Conservation (phyloP, 371 early-diverging fungal genomes). For the Circinella umbellata region DNA sequence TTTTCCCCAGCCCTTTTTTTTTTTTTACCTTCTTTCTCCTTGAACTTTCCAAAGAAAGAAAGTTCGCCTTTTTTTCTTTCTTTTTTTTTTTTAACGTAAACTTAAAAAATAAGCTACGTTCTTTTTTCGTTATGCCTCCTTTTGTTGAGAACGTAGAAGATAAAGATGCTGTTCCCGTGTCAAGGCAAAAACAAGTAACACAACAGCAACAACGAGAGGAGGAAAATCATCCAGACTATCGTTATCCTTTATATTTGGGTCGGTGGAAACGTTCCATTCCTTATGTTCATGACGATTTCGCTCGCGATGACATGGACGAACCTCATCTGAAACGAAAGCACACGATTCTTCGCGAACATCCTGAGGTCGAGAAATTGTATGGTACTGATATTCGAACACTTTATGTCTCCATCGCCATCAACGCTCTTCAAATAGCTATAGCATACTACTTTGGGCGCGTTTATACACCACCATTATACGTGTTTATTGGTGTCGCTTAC, state of each 20-base stretch:
- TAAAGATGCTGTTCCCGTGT: conserved; percentile 14
- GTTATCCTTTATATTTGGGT: conserved; percentile 84
- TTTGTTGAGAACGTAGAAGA: conserved; percentile 29
- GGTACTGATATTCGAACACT: conserved; percentile 85
- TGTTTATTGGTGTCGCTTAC: conserved; percentile 70
- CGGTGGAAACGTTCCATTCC: conserved; percentile 87
- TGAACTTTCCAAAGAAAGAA: neutral
- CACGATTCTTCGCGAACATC: conserved; percentile 85
- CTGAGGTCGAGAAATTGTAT: conserved; percentile 87
- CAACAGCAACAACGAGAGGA: neutral
- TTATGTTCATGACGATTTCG: conserved; percentile 72
- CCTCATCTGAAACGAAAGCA: conserved; percentile 93
- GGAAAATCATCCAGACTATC: conserved; percentile 64
- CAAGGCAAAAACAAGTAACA: conserved; percentile 13
- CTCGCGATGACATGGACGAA: conserved; percentile 90
- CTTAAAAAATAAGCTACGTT: no score
- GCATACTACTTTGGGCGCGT: conserved; percentile 82
- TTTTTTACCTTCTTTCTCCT: neutral
- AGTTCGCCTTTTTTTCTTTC: neutral
- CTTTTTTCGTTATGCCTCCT: conserved; percentile 28
- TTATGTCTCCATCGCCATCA: conserved; percentile 69
- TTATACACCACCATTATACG: conserved; percentile 61
- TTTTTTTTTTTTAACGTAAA: neutral
- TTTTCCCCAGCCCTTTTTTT: conserved; percentile 9
- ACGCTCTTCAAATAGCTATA: conserved; percentile 73